Percentiles rank a stretch among this genome's conserved stretches.
These are phyloP conservation scores for Actinomucor elegans DNA, from an alignment of 371 early-diverging fungal genomes.

Conservation along the genomic window DNA sequence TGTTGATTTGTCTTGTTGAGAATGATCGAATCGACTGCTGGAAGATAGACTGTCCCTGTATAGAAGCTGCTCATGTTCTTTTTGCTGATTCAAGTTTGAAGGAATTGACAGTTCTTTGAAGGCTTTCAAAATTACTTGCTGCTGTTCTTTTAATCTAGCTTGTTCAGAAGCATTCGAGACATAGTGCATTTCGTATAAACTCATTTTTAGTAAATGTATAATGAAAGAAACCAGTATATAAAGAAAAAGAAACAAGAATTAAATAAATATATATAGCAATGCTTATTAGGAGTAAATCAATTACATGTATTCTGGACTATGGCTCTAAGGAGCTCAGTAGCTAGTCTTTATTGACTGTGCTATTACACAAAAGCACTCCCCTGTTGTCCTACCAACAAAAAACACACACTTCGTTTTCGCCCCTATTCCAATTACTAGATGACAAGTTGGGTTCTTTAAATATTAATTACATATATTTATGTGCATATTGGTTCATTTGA, in stretches of 20 bases:
- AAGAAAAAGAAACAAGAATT: background rate
- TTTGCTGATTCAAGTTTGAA: conserved; percentile 3
- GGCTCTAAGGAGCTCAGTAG: background rate
- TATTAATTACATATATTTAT: background rate
- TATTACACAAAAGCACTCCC: background rate
- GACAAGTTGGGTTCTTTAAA: too few species aligned
- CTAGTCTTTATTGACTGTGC: background rate
- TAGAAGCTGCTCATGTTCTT: conserved; percentile 3
- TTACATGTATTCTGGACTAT: background rate
- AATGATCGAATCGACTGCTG: background rate
- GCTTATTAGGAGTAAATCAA: background rate
- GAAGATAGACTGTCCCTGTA: too few species aligned
- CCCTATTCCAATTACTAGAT: too few species aligned
- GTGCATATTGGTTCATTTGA: conserved; percentile 1
- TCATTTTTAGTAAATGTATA: conserved; percentile 7
- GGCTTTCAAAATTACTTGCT: conserved; percentile 14
- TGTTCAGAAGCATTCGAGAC: conserved; percentile 8
- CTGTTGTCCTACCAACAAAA: background rate
- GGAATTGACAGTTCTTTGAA: conserved; percentile 14
- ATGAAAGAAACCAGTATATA: background rate
- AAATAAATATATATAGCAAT: background rate
- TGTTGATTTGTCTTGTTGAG: background rate
- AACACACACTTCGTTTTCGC: too few species aligned
- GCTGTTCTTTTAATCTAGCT: conserved; percentile 13
- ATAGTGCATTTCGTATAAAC: conserved; percentile 20